phyloP scores from a whole-genome alignment of 73 alveolate species.

The Uronychia binucleata region DNA sequence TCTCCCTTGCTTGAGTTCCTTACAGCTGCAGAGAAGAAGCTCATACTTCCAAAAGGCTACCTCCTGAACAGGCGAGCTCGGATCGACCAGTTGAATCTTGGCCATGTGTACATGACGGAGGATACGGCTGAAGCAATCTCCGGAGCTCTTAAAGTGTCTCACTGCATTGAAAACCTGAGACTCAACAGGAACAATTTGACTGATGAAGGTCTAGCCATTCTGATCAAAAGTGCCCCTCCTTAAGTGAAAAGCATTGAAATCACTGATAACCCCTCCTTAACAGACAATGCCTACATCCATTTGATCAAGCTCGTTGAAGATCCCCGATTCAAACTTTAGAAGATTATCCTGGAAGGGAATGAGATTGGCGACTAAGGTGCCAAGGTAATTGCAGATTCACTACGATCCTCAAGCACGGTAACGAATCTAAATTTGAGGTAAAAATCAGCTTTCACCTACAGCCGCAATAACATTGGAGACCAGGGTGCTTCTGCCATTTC shows the following conservation, averaged over 20 bases:
- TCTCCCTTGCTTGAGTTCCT: not conserved
- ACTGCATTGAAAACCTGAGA: not conserved
- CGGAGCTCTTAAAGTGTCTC: not conserved
- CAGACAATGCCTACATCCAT: not conserved
- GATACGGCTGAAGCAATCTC: not conserved
- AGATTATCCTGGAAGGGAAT: slow-evolving; percentile 45
- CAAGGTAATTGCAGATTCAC: slow-evolving; percentile 14
- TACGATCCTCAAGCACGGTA: slow-evolving; percentile 21
- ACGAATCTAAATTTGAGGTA: slow-evolving; percentile 26
- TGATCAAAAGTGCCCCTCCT: not conserved
- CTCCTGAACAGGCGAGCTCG: not conserved
- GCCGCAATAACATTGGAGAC: slow-evolving; percentile 50
- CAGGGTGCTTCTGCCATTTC: slow-evolving; percentile 38
- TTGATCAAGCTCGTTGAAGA: not conserved
- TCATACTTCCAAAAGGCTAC: not conserved
- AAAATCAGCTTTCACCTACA: not conserved
- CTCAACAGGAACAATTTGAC: not conserved
- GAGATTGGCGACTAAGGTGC: slow-evolving; percentile 35
- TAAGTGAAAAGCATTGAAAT: not conserved
- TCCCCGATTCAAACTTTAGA: not conserved
- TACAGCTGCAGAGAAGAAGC: not conserved
- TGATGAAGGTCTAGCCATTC: not conserved
- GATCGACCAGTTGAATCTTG: not conserved
- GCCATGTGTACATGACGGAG: not conserved
- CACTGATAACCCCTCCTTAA: not conserved